Conservation (phyloP, 495 filamentous ascomycete genomes). For the Penicillium robsamsonii region DNA sequence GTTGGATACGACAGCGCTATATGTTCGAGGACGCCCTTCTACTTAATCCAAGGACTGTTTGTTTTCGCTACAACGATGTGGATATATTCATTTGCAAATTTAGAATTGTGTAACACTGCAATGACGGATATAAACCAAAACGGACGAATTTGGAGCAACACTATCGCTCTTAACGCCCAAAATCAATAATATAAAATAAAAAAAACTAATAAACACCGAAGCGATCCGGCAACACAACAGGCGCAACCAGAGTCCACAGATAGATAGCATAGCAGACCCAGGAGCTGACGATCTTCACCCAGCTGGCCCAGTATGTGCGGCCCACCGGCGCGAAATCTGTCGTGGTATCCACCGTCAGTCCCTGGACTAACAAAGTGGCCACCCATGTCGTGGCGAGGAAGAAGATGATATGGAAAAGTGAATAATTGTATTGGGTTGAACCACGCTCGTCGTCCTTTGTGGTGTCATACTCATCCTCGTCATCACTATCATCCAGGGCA, state of each 20-base stretch:
- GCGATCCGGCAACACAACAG: slow-evolving; percentile 78
- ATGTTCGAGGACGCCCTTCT: neutral
- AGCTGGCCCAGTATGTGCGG: slow-evolving; percentile 94
- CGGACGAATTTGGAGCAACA: neutral
- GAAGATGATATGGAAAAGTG: slow-evolving; percentile 97
- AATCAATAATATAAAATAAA: slow-evolving; percentile 4
- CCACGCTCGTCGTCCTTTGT: slow-evolving; percentile 79
- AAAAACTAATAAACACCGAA: slow-evolving; percentile 55
- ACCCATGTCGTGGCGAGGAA: slow-evolving; percentile 95
- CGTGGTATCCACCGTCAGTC: slow-evolving; percentile 62
- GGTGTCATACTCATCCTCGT: slow-evolving; percentile 59
- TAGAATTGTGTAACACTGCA: neutral
- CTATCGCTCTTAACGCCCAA: slow-evolving; percentile 25
- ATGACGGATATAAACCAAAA: slow-evolving; percentile 8
- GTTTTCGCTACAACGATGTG: neutral
- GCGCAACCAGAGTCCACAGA: slow-evolving; percentile 86
- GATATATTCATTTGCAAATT: neutral
- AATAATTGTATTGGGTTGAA: slow-evolving; percentile 93
- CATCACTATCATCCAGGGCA: slow-evolving; percentile 78
- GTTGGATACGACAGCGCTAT: neutral
- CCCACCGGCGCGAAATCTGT: slow-evolving; percentile 87
- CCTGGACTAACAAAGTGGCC: slow-evolving; percentile 85
- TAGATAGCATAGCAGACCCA: slow-evolving; percentile 98
- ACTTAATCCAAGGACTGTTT: neutral
- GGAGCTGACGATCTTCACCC: slow-evolving; percentile 97